Base-by-base conservation (phyloP, 208 protist species). In the Trypanosoma avium region DNA sequence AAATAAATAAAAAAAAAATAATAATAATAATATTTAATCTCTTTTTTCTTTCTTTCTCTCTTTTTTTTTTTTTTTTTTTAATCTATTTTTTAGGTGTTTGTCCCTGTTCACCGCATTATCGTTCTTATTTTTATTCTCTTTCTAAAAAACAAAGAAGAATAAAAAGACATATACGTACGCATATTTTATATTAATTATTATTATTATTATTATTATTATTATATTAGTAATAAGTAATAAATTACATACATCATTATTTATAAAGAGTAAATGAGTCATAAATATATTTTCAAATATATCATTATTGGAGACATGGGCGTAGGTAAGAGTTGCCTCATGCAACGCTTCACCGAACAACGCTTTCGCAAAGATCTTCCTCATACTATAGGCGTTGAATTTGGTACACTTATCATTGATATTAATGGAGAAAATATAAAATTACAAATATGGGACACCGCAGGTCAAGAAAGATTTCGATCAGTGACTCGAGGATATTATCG, bases 301-400 rank as follows among this genome's bases (percentile, higher is more conserved):
- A 98, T 99, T 69, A 99, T 99, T 58, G 90, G 92, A 29, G 96
- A 98, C 78, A 99, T 98, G 94, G 91, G 95, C 57, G 97, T 98
- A 2, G 98, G 97, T 53, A 99, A 99, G 81, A 97, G 89, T 43
- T 99, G 96, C 70, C 81, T 99, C 33, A 92, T 99, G 70, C 95
- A 98, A 65, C 93, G 98, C 74, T 99, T 99, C 81, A 99, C 94
- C n/a, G 97, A 99, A 69, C 88, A 98, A 72, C 93, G 93, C 50
- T 99, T 98, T 61, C 77, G 92, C 54, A 79, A 90, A 30, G 96
- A 98, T 66, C 89, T 91, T 13, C 96, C 95, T 17, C 97, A 99
- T 76, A 99, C 98, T 33, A 99, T 99, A 78, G 98, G 98, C 59
- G 97, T 99, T 2, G 97, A 99, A 75, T 99, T 99, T 73, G 97